Base-by-base conservation (phyloP, 257 asterid genomes). In the Linaria vulgaris region DNA sequence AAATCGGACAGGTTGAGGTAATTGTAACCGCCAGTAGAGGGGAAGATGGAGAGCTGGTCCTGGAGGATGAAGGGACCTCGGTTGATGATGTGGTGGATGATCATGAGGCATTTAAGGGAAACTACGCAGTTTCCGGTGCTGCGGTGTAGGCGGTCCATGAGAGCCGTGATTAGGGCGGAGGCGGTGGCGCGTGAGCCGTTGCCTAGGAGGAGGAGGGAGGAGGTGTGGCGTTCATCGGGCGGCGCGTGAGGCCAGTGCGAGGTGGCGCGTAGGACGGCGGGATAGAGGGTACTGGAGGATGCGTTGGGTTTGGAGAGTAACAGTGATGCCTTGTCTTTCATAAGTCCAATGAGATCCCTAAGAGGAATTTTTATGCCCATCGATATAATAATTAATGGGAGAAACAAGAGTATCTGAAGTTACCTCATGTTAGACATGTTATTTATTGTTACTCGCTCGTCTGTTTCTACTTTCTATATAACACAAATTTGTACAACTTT, bases 1-100 rank as follows among this genome's bases (percentile, higher is more conserved):
- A 90, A 90, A 39, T 70, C 56, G 11, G 98, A 86, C 16, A 86
- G 88, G 10, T 91, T 91, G 1, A 91, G 85, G 73, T 86, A 74
- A 55, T 88, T 91, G 38, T 70, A 75, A 0, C 97, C 96, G 41
- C 98, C 98, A 71, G 52, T 12, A 23, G 84, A 39, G 0, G 98
- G 98, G 15, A 84, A 81, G 5, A 82, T 48, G 0, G 95, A 81
- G 71, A 91, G 88, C 75, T 88, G 98, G 27, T 91, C 98, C 24
- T 84, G 98, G 21, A 91, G 83, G 44, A 91, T 88, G 37, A 91
- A 91, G 73, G 98, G 88, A 4, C 98, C 98, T 4, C 89, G 88
- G 17, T 80, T 76, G 56, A 91, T 68, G 57, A 88, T 66, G 72
- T 78, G 66, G 81, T 91, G 98, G 76, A 88, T 61, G 45, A 73